phyloP scores from a whole-genome alignment of 306 rosid species.

The Casuarina cunninghamiana region DNA sequence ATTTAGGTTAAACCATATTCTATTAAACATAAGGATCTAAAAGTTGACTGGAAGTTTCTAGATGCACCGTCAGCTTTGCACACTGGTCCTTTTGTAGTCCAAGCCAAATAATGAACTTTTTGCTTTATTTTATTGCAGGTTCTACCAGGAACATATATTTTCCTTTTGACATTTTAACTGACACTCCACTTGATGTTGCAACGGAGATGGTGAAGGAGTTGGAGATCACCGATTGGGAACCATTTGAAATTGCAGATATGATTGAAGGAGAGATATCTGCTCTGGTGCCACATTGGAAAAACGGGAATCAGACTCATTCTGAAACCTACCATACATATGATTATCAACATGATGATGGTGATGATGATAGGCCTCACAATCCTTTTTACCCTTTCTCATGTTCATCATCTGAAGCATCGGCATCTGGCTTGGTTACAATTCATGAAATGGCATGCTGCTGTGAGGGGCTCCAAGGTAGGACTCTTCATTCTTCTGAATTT shows the following conservation, averaged over 20 bases:
- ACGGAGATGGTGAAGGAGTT: slow-evolving; percentile 91
- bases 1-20: not conserved
- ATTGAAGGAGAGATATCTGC: slow-evolving; percentile 75
- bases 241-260: slow-evolving; percentile 78
- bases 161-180: slow-evolving; percentile 70
- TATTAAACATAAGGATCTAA: slow-evolving; percentile 1
- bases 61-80: not conserved
- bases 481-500: slow-evolving; percentile 7
- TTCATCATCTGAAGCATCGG: slow-evolving; percentile 61
- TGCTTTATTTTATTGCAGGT: slow-evolving; percentile 46
- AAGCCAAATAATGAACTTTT: slow-evolving; percentile 20
- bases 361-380: slow-evolving; percentile 38
- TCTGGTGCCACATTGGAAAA: slow-evolving; percentile 58
- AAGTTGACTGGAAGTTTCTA: slow-evolving; percentile 16
- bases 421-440: slow-evolving; percentile 35
- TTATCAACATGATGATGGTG: slow-evolving; percentile 44
- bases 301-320: slow-evolving; percentile 23
- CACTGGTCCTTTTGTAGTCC: not conserved
- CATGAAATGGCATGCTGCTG: slow-evolving; percentile 41
- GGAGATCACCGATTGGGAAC: slow-evolving; percentile 82
- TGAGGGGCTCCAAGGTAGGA: slow-evolving; percentile 62
- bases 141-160: slow-evolving; percentile 69
- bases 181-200: slow-evolving; percentile 80
- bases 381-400: slow-evolving; percentile 45
- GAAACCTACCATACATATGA: slow-evolving; percentile 39